These are phyloP conservation scores for Penicillium occitanis DNA, from an alignment of 2,329 filamentous ascomycete genomes.

Conservation along the genomic window DNA sequence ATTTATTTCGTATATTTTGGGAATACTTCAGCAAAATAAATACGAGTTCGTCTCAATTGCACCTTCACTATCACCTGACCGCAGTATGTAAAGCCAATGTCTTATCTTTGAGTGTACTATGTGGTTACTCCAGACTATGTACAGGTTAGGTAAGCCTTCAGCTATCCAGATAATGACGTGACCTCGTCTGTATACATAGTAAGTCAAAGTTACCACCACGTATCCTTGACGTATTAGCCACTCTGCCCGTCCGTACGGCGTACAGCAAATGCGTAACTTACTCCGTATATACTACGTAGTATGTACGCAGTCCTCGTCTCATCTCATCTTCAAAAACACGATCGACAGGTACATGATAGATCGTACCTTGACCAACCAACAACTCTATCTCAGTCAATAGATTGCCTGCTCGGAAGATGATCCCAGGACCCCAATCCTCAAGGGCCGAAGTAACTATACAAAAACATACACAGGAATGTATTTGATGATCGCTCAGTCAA, in stretches of 20 bases:
- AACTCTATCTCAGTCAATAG: neutral
- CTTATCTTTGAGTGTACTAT: neutral
- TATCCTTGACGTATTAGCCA: neutral
- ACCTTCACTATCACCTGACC: neutral
- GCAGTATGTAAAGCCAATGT: neutral
- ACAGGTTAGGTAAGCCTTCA: neutral
- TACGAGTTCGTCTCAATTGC: neutral
- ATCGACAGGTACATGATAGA: slow-evolving; percentile 19
- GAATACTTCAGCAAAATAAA: neutral
- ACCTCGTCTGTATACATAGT: neutral
- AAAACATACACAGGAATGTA: neutral
- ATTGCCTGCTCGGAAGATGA: neutral
- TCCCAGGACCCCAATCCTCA: neutral
- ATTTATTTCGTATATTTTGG: neutral
- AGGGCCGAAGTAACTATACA: neutral
- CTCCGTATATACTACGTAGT: too few relatives aligned
- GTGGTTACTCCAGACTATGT: neutral
- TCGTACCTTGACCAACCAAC: neutral
- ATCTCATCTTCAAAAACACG: neutral
- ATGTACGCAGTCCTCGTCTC: too few relatives aligned
- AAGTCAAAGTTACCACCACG: neutral
- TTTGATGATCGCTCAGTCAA: neutral
- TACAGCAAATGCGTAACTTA: too few relatives aligned
- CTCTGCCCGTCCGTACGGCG: too few relatives aligned
- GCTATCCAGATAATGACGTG: slow-evolving; percentile 6